Base-by-base conservation (phyloP, 2,329 filamentous ascomycete genomes). In the Pleurostoma richardsiae region DNA sequence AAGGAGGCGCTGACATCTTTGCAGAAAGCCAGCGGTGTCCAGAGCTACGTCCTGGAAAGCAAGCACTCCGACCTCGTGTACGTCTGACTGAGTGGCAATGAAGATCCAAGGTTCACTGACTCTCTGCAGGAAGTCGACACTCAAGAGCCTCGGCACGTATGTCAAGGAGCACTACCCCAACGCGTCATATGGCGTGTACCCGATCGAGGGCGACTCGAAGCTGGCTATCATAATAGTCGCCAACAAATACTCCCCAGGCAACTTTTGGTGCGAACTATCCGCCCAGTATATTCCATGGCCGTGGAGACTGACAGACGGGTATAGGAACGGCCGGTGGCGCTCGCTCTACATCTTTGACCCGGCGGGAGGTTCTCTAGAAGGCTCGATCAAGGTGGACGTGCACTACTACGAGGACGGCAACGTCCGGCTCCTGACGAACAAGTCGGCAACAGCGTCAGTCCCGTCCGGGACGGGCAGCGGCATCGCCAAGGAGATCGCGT, bases 351-450 rank as follows among this genome's bases (percentile, higher is more conserved):
- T 86, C 58, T 86, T 87, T 67, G 78, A 85, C 52, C 83, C 90
- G 4, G 72, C 82, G n/a, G 79, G 80, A 2, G 76, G 76, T 53
- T 74, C 74, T 42, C 72, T 97, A 40, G 82, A 84, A 36, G 94
- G 94, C 58, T 83, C 77, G 49, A 84, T 97, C 68, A 90, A 92
- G 66, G 88, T 96, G 45, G 91, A 97, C 57, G 92, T 99, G 44
- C 94, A 99, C 76, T 99, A 99, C 77, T 99, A 99, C 73, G 94
- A 99, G 71, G 95, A 99, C 64, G 94, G 94, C 52, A 99, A 99
- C 63, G 94, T 99, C 48, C 86, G 94, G 3, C 79, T 99, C 49
- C 77, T 92, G 53, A 96, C 94, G n/a, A 85, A 81, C 60, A 96
- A 96, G 71, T 74, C 86, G 8, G 65, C 92, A 10, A 75, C 75